Evolutionary conservation across 202 grass and related monocot species (phyloP), one percentile per base, ranked within the genome.

Genomic region (Setaria italica): DNA sequence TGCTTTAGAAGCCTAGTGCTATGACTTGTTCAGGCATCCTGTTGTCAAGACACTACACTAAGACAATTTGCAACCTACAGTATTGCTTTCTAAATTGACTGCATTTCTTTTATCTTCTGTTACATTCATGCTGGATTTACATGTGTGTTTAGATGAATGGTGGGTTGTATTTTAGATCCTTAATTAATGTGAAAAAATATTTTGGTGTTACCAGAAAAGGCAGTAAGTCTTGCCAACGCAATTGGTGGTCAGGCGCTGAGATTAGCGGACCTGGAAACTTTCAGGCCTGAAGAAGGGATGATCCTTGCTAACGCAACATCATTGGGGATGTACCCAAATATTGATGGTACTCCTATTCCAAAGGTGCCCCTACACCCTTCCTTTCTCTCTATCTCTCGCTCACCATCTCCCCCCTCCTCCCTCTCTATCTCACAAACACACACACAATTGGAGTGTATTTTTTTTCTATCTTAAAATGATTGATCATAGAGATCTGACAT

Each of bases 221-320:
- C 93, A 20, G 91, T 92, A 82, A 80, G 58, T 57, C 91, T 99
- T 85, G 97, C 97, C 51, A 92, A 87, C 41, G 89, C 85, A 67
- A 70, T 99, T 77, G 93, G 91, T 66, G 93, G 93, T 67, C 87
- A 87, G 29, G 87, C 93, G 29, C 77, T 99, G 58, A 96, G 89
- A 70, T 84, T 99, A 81, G 72, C 83, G 21, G 97, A 99, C 56
- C 79, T 99, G 83, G 88, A 89, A 90, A 99, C 72, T 80, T 99
- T 94, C 80, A 81, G 77, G 63, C 93, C 93, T 60, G 88, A 96
- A 88, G 80, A 87, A 82, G 93, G 96, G 56, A 99, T 92, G 91
- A 92, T 99, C 87, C 96, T 99, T 62, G 93, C 96, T 77, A 99
- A 99, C 90, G 90, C 96, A 72, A 99, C 96, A 76, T 99, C 96